Conservation (phyloP, 305 asterid genomes). For the Caryopteris hybrid region DNA sequence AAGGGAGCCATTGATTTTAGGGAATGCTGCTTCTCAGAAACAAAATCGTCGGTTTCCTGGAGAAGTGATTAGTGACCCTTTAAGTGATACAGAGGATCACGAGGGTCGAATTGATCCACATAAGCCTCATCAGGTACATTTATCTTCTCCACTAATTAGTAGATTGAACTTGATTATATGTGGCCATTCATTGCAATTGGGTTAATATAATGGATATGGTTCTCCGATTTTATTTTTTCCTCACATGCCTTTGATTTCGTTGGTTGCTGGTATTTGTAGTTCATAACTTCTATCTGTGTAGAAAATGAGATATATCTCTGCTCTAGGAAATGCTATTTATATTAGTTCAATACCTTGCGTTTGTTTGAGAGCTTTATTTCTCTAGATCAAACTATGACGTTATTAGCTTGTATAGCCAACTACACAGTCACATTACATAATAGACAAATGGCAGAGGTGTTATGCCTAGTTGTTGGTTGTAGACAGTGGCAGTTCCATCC, state of each 20-base stretch:
- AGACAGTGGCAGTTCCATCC: not conserved
- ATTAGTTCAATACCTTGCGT: not conserved
- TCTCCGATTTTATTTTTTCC: not conserved
- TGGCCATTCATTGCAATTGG: not conserved
- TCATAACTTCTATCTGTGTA: not conserved
- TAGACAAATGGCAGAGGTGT: not conserved
- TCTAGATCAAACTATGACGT: not conserved
- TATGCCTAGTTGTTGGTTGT: constrained; percentile 8
- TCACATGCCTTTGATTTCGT: not conserved
- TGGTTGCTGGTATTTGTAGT: not conserved
- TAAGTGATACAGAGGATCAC: constrained; percentile 76
- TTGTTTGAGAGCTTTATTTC: not conserved
- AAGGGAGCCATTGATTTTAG: constrained; percentile 75
- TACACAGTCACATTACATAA: not conserved
- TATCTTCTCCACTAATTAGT: constrained; percentile 1
- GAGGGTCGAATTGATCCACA: constrained; percentile 67
- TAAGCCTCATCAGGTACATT: constrained; percentile 75
- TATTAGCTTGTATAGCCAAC: constrained; percentile 13
- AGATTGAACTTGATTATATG: constrained; percentile 3
- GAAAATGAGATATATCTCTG: not conserved
- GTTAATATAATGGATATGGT: not conserved
- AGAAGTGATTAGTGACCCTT: constrained; percentile 93
- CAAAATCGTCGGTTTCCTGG: constrained; percentile 62
- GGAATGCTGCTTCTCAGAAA: constrained; percentile 58
- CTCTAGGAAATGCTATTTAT: no score